Evolutionary conservation across 306 rosid genomes (phyloP).

Genomic region (Castanopsis chinensis): DNA sequence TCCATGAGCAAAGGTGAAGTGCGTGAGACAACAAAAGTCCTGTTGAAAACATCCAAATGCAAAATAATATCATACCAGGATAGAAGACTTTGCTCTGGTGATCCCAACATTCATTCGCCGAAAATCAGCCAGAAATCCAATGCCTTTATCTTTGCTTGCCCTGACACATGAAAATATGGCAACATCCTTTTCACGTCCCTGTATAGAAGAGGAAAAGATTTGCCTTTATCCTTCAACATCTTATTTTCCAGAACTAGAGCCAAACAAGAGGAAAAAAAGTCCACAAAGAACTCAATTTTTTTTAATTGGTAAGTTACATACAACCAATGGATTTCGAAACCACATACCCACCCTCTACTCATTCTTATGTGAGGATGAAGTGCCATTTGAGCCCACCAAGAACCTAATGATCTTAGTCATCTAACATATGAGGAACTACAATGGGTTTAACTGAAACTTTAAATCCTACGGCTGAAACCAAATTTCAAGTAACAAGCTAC

Average conservation of each 20-base stretch:
- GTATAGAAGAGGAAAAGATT: conserved; percentile 1
- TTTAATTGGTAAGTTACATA: too few relatives aligned
- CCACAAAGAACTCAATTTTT: neutral
- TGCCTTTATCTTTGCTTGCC: conserved; percentile 64
- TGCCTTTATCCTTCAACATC: neutral
- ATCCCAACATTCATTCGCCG: conserved; percentile 93
- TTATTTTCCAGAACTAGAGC: neutral
- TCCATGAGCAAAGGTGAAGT: conserved; percentile 1
- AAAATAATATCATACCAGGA: conserved; percentile 56
- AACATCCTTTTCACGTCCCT: conserved; percentile 96
- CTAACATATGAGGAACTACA: neutral
- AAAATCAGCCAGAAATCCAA: conserved; percentile 77
- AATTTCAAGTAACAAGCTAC: neutral
- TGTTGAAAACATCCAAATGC: neutral
- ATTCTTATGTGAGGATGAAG: too few relatives aligned
- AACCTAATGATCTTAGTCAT: neutral
- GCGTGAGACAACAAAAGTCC: neutral
- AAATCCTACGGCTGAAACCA: neutral
- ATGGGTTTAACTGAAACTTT: neutral
- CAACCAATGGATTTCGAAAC: too few relatives aligned
- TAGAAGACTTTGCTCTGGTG: conserved; percentile 92
- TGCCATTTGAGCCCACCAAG: neutral
- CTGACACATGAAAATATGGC: conserved; percentile 91
- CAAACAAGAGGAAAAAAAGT: neutral
- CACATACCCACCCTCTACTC: too few relatives aligned